phyloP scores from a whole-genome alignment of 2,329 filamentous ascomycete species.

The Bipolaris bicolor region DNA sequence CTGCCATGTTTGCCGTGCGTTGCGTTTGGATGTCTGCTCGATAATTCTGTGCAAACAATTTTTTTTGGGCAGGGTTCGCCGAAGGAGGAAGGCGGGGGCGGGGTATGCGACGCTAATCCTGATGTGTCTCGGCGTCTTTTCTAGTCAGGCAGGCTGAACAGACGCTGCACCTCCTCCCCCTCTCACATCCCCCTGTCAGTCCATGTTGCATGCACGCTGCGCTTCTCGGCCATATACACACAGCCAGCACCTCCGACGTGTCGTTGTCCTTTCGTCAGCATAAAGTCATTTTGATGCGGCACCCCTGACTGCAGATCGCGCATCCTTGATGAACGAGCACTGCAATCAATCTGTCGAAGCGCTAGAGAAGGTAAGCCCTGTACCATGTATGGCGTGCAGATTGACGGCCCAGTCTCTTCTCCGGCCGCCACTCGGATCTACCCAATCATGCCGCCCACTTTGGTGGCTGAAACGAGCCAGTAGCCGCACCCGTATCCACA shows the following conservation, averaged over 20 bases:
- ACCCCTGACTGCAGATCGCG: slow-evolving; percentile 26
- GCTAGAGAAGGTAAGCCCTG: slow-evolving; percentile 16
- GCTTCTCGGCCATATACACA: slow-evolving; percentile 8
- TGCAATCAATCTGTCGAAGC: slow-evolving; percentile 19
- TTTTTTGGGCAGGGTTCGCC: slow-evolving; percentile 21
- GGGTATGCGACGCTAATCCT: slow-evolving; percentile 16
- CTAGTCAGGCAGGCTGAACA: background rate
- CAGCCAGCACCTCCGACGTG: slow-evolving; percentile 1
- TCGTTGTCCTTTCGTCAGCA: slow-evolving; percentile 15
- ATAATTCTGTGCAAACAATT: slow-evolving; percentile 15
- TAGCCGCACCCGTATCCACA: background rate
- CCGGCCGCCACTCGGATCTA: slow-evolving; percentile 1
- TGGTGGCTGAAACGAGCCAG: slow-evolving; percentile 1
- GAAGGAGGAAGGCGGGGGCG: slow-evolving; percentile 26
- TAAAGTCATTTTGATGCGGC: slow-evolving; percentile 15
- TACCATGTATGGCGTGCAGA: slow-evolving; percentile 19
- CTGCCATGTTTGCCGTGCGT: slow-evolving; percentile 26
- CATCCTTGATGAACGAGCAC: slow-evolving; percentile 15
- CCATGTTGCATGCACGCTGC: slow-evolving; percentile 7
- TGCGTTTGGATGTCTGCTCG: slow-evolving; percentile 3
- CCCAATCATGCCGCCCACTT: slow-evolving; percentile 1
- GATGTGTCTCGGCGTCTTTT: slow-evolving; percentile 3
- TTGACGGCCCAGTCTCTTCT: slow-evolving; percentile 3
- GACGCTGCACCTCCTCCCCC: slow-evolving; percentile 8
- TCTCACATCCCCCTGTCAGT: background rate